A percentile compares a stretch with the other conserved stretches of the same genome.
phyloP scores from a whole-genome alignment of 1,139 yeast genomes.

The Hyphopichia fennica region DNA sequence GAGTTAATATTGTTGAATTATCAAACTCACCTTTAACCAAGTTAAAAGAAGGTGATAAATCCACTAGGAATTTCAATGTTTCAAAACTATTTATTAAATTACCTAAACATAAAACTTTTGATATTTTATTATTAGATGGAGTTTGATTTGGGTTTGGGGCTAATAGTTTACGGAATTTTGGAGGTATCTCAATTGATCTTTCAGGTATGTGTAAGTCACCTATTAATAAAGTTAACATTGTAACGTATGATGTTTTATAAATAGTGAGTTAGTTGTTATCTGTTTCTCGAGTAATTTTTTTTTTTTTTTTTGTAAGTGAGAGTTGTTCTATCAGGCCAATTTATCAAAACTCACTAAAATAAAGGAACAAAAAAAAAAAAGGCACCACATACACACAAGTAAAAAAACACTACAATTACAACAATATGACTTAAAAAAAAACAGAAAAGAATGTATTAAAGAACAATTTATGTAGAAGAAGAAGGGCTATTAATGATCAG shows the following conservation, averaged over 20 bases:
- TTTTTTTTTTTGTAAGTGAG: not conserved
- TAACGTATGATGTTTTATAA: not conserved
- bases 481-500: slow-evolving; percentile 26
- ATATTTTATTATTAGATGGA: slow-evolving; percentile 65
- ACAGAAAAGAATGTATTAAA: not conserved
- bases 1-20: slow-evolving; percentile 30
- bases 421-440: not conserved
- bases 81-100: slow-evolving; percentile 72
- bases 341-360: not conserved
- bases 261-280: not conserved
- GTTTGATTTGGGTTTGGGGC: slow-evolving; percentile 45
- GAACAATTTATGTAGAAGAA: no score
- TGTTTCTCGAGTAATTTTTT: not conserved
- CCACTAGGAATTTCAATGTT: slow-evolving; percentile 62
- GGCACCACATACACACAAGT: no score
- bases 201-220: slow-evolving; percentile 93
- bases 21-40: slow-evolving; percentile 81
- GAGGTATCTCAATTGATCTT: slow-evolving; percentile 62
- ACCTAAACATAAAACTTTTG: slow-evolving; percentile 84
- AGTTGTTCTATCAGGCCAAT: no score
- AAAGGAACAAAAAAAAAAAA: not conserved
- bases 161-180: slow-evolving; percentile 68
- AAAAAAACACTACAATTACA: not conserved
- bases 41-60: slow-evolving; percentile 70
- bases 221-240: slow-evolving; percentile 85